Conservation (phyloP, 805 yeast genomes). For the Wickerhamomyces tratensis region DNA sequence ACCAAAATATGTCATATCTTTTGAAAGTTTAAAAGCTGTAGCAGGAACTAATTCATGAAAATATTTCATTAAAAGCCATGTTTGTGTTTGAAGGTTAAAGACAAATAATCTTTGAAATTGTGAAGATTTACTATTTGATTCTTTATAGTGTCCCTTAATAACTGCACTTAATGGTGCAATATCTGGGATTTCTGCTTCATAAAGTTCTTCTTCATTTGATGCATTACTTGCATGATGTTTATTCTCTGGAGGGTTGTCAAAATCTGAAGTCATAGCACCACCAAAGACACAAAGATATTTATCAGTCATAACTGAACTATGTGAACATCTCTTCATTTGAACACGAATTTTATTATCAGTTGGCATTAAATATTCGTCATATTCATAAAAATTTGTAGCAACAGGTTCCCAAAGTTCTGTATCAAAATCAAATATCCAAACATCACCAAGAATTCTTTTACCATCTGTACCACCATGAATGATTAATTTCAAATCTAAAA, state of each 20-base stretch:
- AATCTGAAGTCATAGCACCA: slow-evolving; percentile 9
- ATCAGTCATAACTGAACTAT: slow-evolving; percentile 9
- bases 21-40: not conserved
- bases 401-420: slow-evolving; percentile 30
- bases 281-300: slow-evolving; percentile 9
- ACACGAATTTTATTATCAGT: slow-evolving; percentile 1
- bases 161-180: slow-evolving; percentile 3
- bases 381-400: slow-evolving; percentile 17
- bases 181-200: slow-evolving; percentile 4
- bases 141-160: not conserved
- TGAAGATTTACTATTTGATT: not conserved
- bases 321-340: slow-evolving; percentile 10
- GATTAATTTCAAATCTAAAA: slow-evolving; percentile 12
- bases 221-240: not conserved
- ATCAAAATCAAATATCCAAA: slow-evolving; percentile 40
- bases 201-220: not conserved
- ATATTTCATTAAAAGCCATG: slow-evolving; percentile 8
- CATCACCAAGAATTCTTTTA: slow-evolving; percentile 30
- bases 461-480: slow-evolving; percentile 31
- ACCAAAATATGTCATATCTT: slow-evolving; percentile 2
- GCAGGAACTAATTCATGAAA: slow-evolving; percentile 4
- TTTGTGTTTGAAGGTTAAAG: slow-evolving; percentile 6
- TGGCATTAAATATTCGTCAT: slow-evolving; percentile 7
- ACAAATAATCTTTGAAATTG: slow-evolving; percentile 6
- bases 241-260: not conserved